Evolutionary conservation across 331 rosid species (phyloP).

Genomic region (Rosa hybrid): DNA sequence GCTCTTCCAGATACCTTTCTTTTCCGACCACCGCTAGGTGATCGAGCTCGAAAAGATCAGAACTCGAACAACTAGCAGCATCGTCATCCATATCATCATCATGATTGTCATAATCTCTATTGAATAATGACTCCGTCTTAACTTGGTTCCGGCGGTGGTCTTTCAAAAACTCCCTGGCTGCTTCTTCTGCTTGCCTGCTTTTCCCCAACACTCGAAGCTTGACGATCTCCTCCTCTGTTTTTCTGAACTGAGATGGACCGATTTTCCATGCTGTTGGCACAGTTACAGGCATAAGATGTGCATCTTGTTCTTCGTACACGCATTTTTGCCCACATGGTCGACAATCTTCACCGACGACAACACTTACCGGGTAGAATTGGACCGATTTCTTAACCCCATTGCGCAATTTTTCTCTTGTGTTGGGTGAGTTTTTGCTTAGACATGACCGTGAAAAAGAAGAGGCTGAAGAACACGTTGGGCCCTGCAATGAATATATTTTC

Average conservation of each 20-base stretch:
- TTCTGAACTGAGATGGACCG: slow-evolving; percentile 35
- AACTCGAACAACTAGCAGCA: slow-evolving; percentile 77
- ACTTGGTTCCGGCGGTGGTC: slow-evolving; percentile 47
- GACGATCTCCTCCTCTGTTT: slow-evolving; percentile 27
- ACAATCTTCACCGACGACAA: slow-evolving; percentile 66
- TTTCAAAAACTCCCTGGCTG: slow-evolving; percentile 55
- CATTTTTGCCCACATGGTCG: slow-evolving; percentile 61
- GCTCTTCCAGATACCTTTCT: slow-evolving; percentile 60
- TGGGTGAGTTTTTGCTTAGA: slow-evolving; percentile 63
- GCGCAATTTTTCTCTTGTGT: slow-evolving; percentile 45
- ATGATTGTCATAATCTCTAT: slow-evolving; percentile 17
- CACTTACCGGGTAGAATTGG: slow-evolving; percentile 73
- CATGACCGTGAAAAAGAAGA: slow-evolving; percentile 84
- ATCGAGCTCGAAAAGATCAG: slow-evolving; percentile 98
- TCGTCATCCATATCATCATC: slow-evolving; percentile 40
- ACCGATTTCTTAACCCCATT: slow-evolving; percentile 66
- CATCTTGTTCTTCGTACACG: slow-evolving; percentile 44
- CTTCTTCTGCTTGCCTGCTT: slow-evolving; percentile 36
- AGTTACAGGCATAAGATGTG: slow-evolving; percentile 34
- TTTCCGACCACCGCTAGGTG: slow-evolving; percentile 48
- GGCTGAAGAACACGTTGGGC: slow-evolving; percentile 70
- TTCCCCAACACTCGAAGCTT: slow-evolving; percentile 33
- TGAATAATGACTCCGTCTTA: slow-evolving; percentile 31
- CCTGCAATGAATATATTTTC: slow-evolving; percentile 36
- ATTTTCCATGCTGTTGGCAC: slow-evolving; percentile 65